Evolutionary conservation across 192 early-diverging fungal genomes (phyloP).

Genomic region (Entomortierella lignicola): DNA sequence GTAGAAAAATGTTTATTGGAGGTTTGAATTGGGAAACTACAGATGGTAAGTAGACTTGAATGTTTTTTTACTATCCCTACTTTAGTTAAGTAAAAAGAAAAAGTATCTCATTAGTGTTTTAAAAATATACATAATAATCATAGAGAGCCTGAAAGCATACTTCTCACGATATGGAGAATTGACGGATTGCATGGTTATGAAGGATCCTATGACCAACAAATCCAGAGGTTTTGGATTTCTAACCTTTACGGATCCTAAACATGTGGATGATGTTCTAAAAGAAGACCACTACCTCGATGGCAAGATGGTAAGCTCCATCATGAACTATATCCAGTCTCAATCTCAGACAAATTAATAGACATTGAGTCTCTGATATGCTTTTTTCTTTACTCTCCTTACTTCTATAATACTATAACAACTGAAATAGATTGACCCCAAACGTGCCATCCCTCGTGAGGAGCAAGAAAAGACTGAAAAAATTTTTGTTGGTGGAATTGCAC

Average conservation of each 20-base stretch:
- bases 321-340: no score
- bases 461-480: constrained; percentile 88
- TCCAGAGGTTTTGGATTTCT: constrained; percentile 86
- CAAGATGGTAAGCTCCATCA: constrained; percentile 69
- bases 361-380: no score
- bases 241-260: constrained; percentile 72
- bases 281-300: constrained; percentile 81
- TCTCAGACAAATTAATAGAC: no score
- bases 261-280: constrained; percentile 73
- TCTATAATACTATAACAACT: neutral
- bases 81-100: no score
- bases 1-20: constrained; percentile 49
- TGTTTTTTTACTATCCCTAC: neutral
- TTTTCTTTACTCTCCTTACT: neutral
- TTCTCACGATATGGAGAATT: constrained; percentile 81
- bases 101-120: neutral
- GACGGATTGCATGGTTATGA: constrained; percentile 82
- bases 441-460: constrained; percentile 77
- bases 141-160: constrained; percentile 76
- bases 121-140: constrained; percentile 7
- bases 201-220: constrained; percentile 70
- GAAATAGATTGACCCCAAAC: constrained; percentile 78
- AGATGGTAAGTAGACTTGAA: constrained; percentile 71
- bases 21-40: constrained; percentile 88
- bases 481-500: constrained; percentile 91